phyloP scores from a whole-genome alignment of 257 asterid genomes.

The Scutellaria barbata region DNA sequence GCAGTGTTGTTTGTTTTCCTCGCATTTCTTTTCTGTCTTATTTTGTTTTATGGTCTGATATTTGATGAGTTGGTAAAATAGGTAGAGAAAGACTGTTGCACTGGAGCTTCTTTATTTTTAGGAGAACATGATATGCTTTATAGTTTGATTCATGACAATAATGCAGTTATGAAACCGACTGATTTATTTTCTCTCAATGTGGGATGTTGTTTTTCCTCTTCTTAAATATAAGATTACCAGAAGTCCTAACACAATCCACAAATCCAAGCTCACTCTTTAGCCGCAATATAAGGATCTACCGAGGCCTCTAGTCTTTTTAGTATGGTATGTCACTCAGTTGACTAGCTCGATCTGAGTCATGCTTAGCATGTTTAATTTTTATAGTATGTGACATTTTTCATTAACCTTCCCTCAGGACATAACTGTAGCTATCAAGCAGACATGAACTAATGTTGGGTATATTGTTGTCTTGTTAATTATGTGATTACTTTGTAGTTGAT shows the following conservation, averaged over 20 bases:
- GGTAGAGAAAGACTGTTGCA: conserved; percentile 7
- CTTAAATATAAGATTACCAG: conserved; percentile 5
- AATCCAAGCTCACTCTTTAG: conserved; percentile 11
- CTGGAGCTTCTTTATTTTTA: conserved; percentile 1
- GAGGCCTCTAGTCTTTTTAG: background rate
- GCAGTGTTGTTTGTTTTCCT: conserved; percentile 8
- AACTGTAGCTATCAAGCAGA: conserved; percentile 8
- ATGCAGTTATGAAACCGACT: background rate
- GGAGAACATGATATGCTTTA: background rate
- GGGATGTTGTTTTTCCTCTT: conserved; percentile 22
- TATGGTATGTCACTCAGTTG: background rate
- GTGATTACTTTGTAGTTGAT: background rate
- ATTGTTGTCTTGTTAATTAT: conserved; percentile 8
- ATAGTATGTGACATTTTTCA: background rate
- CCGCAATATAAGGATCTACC: background rate
- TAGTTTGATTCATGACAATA: conserved; percentile 2
- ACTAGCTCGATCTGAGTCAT: background rate
- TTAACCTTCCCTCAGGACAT: conserved; percentile 20
- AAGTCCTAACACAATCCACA: conserved; percentile 13
- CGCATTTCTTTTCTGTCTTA: background rate
- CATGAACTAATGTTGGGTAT: conserved; percentile 28
- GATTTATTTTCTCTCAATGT: background rate
- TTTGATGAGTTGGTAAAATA: conserved; percentile 8
- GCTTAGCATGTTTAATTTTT: conserved; percentile 11
- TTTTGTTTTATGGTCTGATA: conserved; percentile 19